Evolutionary conservation across 495 filamentous ascomycete genomes (phyloP).

Genomic region (Annulohypoxylon moriforme): DNA sequence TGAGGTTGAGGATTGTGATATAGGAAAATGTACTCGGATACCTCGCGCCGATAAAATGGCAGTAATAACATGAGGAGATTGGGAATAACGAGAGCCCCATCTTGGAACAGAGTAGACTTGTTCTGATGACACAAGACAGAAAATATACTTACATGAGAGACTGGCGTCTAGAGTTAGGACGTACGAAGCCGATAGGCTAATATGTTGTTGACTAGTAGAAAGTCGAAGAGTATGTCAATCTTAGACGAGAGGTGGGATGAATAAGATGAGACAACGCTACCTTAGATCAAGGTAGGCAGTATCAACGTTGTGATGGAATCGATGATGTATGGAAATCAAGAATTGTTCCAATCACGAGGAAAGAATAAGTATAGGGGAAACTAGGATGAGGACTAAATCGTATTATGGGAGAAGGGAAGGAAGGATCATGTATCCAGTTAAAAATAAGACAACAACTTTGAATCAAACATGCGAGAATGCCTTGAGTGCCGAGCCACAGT

Average conservation of each 20-base stretch:
- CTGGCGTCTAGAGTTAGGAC: no score
- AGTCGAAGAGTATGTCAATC: not conserved
- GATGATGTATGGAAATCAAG: not conserved
- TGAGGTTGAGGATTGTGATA: not conserved
- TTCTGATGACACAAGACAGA: not conserved
- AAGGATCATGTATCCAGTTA: not conserved
- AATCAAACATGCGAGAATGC: not conserved
- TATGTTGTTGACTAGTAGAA: not conserved
- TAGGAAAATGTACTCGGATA: not conserved
- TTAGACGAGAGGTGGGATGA: no score
- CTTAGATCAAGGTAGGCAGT: not conserved
- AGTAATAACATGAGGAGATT: not conserved
- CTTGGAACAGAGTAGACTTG: no score
- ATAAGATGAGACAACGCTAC: no score
- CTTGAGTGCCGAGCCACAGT: not conserved
- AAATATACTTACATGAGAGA: constrained; percentile 1
- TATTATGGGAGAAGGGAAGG: not conserved
- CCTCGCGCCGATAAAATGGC: not conserved
- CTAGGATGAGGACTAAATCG: not conserved
- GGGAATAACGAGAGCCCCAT: no score
- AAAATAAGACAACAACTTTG: not conserved
- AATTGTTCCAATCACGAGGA: not conserved
- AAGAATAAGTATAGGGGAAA: not conserved
- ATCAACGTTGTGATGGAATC: not conserved
- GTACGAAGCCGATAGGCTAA: not conserved